Evolutionary conservation across 2,329 filamentous ascomycete species (phyloP).

Genomic region (Didymella arachidicola): DNA sequence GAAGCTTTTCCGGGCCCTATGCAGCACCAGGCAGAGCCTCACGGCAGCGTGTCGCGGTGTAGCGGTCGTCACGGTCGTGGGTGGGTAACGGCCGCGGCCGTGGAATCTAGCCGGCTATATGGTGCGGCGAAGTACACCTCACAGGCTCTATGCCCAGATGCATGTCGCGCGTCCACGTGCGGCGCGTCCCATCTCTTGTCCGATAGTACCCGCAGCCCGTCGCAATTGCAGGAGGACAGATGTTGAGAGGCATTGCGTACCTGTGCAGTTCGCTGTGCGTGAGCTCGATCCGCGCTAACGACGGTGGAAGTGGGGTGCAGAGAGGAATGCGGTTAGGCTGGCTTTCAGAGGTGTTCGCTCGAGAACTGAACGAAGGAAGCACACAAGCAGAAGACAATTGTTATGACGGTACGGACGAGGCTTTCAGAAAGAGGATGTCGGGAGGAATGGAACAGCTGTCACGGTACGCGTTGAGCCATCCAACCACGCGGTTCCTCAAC

Average conservation of each 20-base stretch:
- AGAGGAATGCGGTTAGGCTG: slow-evolving; percentile 18
- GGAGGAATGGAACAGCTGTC: slow-evolving; percentile 16
- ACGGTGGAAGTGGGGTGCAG: slow-evolving; percentile 19
- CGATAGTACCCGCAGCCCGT: slow-evolving; percentile 25
- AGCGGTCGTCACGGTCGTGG: slow-evolving; percentile 22
- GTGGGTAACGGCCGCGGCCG: slow-evolving; percentile 37
- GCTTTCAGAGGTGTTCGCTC: background rate
- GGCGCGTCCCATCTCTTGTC: slow-evolving; percentile 22
- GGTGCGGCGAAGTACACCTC: slow-evolving; percentile 23
- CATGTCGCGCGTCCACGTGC: slow-evolving; percentile 18
- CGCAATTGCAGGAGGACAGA: slow-evolving; percentile 12
- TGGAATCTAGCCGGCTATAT: slow-evolving; percentile 39
- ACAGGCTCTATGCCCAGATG: slow-evolving; percentile 6
- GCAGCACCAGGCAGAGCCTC: slow-evolving; percentile 25
- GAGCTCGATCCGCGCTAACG: slow-evolving; percentile 18
- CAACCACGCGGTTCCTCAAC: slow-evolving; percentile 31
- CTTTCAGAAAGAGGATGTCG: slow-evolving; percentile 25
- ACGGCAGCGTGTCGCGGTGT: slow-evolving; percentile 12
- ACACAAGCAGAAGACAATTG: slow-evolving; percentile 4
- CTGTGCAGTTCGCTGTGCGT: slow-evolving; percentile 15
- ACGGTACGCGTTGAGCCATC: slow-evolving; percentile 22
- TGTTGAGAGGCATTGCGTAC: slow-evolving; percentile 25
- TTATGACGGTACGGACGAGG: slow-evolving; percentile 14
- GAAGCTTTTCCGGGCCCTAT: slow-evolving; percentile 18
- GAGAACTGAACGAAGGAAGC: slow-evolving; percentile 3